Percentiles rank a stretch among this genome's conserved stretches.
These are phyloP conservation scores for Henningerozyma blattae DNA, from an alignment of 805 yeast species.

Conservation along the genomic window DNA sequence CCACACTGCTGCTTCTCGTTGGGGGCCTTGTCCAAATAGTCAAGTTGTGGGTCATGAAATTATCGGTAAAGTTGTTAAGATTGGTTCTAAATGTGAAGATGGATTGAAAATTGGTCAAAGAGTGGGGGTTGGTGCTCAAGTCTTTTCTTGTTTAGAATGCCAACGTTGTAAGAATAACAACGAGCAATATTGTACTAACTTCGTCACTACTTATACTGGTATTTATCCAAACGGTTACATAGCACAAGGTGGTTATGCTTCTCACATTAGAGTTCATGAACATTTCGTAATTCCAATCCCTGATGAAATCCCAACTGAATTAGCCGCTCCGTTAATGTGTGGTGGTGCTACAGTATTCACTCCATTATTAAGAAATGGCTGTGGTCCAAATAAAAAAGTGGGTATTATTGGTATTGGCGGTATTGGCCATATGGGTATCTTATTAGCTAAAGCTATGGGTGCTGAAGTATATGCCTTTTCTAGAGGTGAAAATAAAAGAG, in stretches of 20 bases:
- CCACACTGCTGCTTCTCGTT: slow-evolving; percentile 15
- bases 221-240: slow-evolving; percentile 36
- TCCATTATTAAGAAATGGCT: slow-evolving; percentile 45
- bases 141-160: slow-evolving; percentile 50
- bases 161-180: slow-evolving; percentile 41
- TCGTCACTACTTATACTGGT: slow-evolving; percentile 36
- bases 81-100: slow-evolving; percentile 44
- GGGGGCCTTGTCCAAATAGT: slow-evolving; percentile 16
- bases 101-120: slow-evolving; percentile 53
- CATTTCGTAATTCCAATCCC: slow-evolving; percentile 56
- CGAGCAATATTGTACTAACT: slow-evolving; percentile 43
- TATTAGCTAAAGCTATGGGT: slow-evolving; percentile 48
- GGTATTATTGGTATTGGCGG: slow-evolving; percentile 50
- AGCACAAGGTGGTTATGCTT: slow-evolving; percentile 61
- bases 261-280: slow-evolving; percentile 52
- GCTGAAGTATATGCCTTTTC: slow-evolving; percentile 49
- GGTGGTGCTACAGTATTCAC: slow-evolving; percentile 68
- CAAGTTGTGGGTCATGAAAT: slow-evolving; percentile 61
- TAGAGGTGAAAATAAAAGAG: slow-evolving; percentile 36
- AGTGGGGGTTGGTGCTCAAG: slow-evolving; percentile 73
- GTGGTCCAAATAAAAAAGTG: slow-evolving; percentile 37
- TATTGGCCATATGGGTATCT: slow-evolving; percentile 43
- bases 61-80: slow-evolving; percentile 43
- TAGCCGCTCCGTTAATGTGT: slow-evolving; percentile 65
- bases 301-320: slow-evolving; percentile 34